phyloP scores from a whole-genome alignment of 2,329 filamentous ascomycete species.

The Didymella glomerata region DNA sequence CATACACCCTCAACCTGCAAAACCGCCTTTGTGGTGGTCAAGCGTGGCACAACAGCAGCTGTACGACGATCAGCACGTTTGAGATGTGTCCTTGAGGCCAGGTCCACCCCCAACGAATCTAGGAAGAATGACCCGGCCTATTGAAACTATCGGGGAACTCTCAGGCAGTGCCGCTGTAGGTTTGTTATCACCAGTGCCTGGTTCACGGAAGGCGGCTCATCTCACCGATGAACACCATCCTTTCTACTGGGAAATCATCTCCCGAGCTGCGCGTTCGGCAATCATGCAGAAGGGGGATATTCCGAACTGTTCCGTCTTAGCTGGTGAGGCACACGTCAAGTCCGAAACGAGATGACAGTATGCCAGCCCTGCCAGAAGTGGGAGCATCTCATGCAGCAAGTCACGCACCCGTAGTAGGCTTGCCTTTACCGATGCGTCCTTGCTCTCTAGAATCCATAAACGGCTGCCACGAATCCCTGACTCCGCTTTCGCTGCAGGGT shows the following conservation, averaged over 20 bases:
- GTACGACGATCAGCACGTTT: constrained; percentile 5
- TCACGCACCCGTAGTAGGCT: background rate
- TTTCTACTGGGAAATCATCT: background rate
- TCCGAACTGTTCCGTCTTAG: no score
- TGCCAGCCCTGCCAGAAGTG: background rate
- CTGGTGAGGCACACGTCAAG: background rate
- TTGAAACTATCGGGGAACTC: background rate
- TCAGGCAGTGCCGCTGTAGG: background rate
- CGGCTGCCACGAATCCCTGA: constrained; percentile 4
- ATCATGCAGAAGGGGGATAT: background rate
- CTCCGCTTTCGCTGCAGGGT: background rate
- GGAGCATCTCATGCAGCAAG: background rate
- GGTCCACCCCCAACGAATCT: background rate
- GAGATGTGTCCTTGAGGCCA: background rate
- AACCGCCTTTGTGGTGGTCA: background rate
- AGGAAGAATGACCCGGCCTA: background rate
- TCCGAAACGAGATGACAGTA: background rate
- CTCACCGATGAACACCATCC: constrained; percentile 1
- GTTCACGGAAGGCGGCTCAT: constrained; percentile 3
- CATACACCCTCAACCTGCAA: background rate
- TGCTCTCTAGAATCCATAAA: background rate
- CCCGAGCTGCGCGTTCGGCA: background rate
- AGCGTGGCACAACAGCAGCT: constrained; percentile 3
- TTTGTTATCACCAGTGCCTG: background rate
- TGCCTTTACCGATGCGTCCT: background rate